These are phyloP conservation scores for Fusarium neocosmosporiellum DNA, from an alignment of 2,329 filamentous ascomycete species.

Conservation along the genomic window DNA sequence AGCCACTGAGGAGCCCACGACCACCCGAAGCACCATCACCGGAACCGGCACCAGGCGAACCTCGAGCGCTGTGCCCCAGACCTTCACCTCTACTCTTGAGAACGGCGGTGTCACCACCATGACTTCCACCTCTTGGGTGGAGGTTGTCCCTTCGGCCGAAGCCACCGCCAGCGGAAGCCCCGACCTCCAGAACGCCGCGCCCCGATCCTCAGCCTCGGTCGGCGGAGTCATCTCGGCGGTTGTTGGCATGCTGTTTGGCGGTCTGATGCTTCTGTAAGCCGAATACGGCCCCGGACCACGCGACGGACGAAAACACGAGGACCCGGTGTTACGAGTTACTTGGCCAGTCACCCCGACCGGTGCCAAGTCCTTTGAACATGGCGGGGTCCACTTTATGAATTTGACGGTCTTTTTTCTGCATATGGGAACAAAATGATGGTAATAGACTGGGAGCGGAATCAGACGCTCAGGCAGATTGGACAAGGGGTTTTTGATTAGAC, in stretches of 20 bases:
- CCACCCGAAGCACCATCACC: conserved; percentile 47
- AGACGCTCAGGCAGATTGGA: conserved; percentile 34
- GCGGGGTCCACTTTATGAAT: conserved; percentile 37
- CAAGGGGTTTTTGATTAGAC: conserved; percentile 26
- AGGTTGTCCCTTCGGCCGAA: conserved; percentile 52
- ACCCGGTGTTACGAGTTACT: conserved; percentile 9
- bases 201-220: conserved; percentile 34
- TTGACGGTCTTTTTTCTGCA: conserved; percentile 41
- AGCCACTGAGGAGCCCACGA: conserved; percentile 30
- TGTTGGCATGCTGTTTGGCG: conserved; percentile 44
- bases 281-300: neutral
- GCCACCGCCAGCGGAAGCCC: conserved; percentile 45
- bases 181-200: conserved; percentile 53
- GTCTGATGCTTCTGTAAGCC: conserved; percentile 43
- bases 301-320: neutral
- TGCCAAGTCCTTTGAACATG: conserved; percentile 12
- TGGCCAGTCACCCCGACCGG: neutral
- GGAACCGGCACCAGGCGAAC: conserved; percentile 48
- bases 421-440: conserved; percentile 30
- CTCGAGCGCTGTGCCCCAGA: conserved; percentile 51
- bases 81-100: conserved; percentile 58
- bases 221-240: conserved; percentile 41
- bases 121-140: conserved; percentile 63
- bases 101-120: conserved; percentile 59
- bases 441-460: conserved; percentile 40